phyloP scores from a whole-genome alignment of 2,329 filamentous ascomycete species.

The Microsporum audouinii region DNA sequence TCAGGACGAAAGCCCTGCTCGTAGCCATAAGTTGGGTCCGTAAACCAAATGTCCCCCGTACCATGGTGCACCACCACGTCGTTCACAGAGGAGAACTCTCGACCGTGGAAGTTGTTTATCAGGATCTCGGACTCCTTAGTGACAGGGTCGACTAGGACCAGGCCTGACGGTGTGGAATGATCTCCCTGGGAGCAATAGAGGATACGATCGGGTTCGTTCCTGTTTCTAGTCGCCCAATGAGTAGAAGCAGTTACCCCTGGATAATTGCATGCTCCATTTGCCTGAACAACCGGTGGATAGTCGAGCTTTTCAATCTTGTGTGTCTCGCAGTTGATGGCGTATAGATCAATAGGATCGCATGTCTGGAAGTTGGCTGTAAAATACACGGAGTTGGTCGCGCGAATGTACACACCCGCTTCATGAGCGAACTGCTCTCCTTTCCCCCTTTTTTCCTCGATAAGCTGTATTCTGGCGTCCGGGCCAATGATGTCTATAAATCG shows the following conservation, averaged over 20 bases:
- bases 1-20: constrained; percentile 26
- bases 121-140: constrained; percentile 19
- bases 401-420: constrained; percentile 35
- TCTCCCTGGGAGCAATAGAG: constrained; percentile 36
- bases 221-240: neutral
- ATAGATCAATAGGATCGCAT: constrained; percentile 20
- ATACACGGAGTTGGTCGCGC: constrained; percentile 24
- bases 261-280: constrained; percentile 14
- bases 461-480: constrained; percentile 25
- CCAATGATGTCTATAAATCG: constrained; percentile 27
- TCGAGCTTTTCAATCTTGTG: constrained; percentile 12
- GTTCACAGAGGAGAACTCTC: constrained; percentile 30
- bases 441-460: constrained; percentile 27
- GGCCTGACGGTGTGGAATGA: constrained; percentile 13
- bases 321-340: constrained; percentile 11
- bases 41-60: constrained; percentile 31
- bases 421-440: constrained; percentile 39
- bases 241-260: neutral
- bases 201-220: constrained; percentile 20
- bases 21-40: constrained; percentile 29
- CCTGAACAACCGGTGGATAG: constrained; percentile 10
- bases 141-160: constrained; percentile 18
- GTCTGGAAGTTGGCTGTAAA: constrained; percentile 29
- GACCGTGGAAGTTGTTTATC: constrained; percentile 26
- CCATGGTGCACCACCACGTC: constrained; percentile 27